Evolutionary conservation across 2,329 filamentous ascomycete species (phyloP).

Genomic region (Aureobasidium sp.): DNA sequence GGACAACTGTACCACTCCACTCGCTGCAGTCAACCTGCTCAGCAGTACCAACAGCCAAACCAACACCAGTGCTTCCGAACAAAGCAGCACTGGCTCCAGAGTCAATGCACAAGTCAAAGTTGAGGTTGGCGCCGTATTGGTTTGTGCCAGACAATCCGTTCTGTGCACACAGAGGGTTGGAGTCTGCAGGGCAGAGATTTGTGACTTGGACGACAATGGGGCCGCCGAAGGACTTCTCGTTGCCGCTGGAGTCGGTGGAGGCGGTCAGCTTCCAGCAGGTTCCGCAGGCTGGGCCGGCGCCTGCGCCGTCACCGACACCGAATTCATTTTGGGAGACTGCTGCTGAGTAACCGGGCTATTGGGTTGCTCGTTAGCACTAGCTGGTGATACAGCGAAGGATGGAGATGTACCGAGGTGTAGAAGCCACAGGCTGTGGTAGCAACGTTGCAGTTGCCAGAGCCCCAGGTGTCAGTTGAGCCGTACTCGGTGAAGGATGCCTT

Average conservation of each 20-base stretch:
- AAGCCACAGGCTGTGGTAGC: constrained; percentile 33
- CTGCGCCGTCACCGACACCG: constrained; percentile 31
- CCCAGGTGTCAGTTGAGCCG: constrained; percentile 28
- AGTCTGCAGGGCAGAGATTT: constrained; percentile 34
- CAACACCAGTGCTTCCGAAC: constrained; percentile 28
- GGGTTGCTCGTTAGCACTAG: neutral
- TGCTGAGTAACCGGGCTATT: constrained; percentile 28
- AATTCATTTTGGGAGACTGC: constrained; percentile 34
- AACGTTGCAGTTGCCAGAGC: constrained; percentile 31
- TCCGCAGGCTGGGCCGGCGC: constrained; percentile 34
- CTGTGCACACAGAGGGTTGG: constrained; percentile 35
- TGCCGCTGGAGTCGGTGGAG: constrained; percentile 29
- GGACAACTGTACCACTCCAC: neutral
- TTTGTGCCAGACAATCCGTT: constrained; percentile 28
- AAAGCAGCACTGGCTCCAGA: constrained; percentile 31
- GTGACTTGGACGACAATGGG: constrained; percentile 35
- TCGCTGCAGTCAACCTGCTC: constrained; percentile 25
- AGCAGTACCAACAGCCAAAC: constrained; percentile 29
- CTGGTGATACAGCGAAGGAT: too few relatives aligned
- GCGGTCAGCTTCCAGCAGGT: constrained; percentile 34
- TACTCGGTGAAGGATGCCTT: constrained; percentile 31
- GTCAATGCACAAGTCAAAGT: constrained; percentile 37
- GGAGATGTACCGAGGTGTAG: constrained; percentile 21
- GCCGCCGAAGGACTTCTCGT: constrained; percentile 8
- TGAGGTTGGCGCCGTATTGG: constrained; percentile 34